A percentile compares a stretch with the other conserved stretches of the same genome.
Evolutionary conservation across 2,329 filamentous ascomycete genomes (phyloP).

Genomic region (Dothidotthia symphoricarpi): DNA sequence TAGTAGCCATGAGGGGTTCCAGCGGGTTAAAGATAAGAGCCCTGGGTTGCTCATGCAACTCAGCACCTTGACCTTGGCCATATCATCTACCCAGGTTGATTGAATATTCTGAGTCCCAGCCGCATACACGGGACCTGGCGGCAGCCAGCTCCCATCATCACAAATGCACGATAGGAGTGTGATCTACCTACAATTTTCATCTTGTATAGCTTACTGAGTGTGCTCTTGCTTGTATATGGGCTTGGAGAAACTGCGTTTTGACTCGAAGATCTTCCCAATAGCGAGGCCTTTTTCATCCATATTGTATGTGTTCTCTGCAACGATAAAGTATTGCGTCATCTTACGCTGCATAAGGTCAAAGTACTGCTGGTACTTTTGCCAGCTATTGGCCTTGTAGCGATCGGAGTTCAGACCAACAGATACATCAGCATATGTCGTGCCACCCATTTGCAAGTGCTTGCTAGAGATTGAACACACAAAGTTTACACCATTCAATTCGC

Average conservation of each 20-base stretch:
- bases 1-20: no score
- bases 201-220: slow-evolving; percentile 3
- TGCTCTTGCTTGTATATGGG: neutral
- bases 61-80: no score
- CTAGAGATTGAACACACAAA: no score
- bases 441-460: no score
- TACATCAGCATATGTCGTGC: no score
- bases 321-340: slow-evolving; percentile 9
- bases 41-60: no score
- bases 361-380: slow-evolving; percentile 5
- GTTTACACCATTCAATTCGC: no score
- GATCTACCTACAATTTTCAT: slow-evolving; percentile 11
- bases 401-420: slow-evolving; percentile 5
- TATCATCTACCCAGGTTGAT: slow-evolving; percentile 6
- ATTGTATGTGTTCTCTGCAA: slow-evolving; percentile 9
- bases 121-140: slow-evolving; percentile 11
- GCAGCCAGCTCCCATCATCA: slow-evolving; percentile 11
- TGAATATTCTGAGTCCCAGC: slow-evolving; percentile 4
- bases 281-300: slow-evolving; percentile 12
- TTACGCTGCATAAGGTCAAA: slow-evolving; percentile 9
- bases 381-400: slow-evolving; percentile 7
- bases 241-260: slow-evolving; percentile 11
- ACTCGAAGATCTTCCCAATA: slow-evolving; percentile 1
- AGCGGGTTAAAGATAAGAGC: no score
- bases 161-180: slow-evolving; percentile 9